Base-by-base conservation (phyloP, 139 green algal species). In the Chlamydomonas sp. region DNA sequence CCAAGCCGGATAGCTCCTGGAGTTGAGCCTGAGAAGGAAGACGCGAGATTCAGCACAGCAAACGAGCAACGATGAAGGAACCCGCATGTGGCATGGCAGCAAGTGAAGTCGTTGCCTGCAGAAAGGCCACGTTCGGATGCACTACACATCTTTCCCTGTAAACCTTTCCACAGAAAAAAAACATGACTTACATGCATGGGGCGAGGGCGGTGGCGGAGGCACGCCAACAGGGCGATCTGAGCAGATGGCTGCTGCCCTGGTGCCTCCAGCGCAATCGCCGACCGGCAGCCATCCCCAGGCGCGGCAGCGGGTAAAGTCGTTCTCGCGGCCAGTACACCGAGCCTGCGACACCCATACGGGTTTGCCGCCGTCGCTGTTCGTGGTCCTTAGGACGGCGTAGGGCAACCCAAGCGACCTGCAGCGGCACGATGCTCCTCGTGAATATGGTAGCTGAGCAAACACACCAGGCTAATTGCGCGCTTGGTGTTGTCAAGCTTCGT, bases 351-450 rank as follows among this genome's bases (percentile, higher is more conserved):
- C 81, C 81, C 81, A 86, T 3, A 86, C 68, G 0, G 69, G 59
- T 7, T 71, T 58, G 2, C 59, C 59, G 58, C 20, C 59, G 18
- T 67, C 78, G 0, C 2, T 3, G 3, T 17, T 16, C 18, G 81
- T 86, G 59, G 5, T 86, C 4, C 16, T 16, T 1, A 60, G 1
- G 6, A 63, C 63, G 0, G 20, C 59, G 60, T 86, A 86, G 2
- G 2, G 60, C 60, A 63, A 86, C 6, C 81, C 81, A 18, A 86
- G 73, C 4, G 69, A 79, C 81, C 81, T 86, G 81, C 15, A n/a
- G n/a, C n/a, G n/a, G n/a, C n/a, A n/a, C n/a, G n/a, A n/a, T n/a
- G n/a, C n/a, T n/a, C n/a, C n/a, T n/a, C n/a, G n/a, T n/a, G n/a
- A n/a, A n/a, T n/a, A n/a, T n/a, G 17, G 58, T n/a, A 2, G 12